Evolutionary conservation across 768 basidiomycete species (phyloP).

Genomic region (Boletus tomentosulus): DNA sequence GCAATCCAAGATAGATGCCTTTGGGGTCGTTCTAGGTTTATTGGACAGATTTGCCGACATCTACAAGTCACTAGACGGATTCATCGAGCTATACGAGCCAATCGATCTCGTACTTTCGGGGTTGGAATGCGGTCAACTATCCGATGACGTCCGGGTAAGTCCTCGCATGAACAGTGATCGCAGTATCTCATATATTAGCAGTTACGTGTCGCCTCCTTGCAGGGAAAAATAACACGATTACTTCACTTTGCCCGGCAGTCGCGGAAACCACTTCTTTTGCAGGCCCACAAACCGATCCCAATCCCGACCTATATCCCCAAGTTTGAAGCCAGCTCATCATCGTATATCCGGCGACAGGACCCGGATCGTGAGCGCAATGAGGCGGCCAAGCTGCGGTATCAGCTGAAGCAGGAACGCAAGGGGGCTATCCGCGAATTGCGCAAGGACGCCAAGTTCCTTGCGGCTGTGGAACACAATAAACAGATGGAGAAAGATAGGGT

Average conservation of each 20-base stretch:
- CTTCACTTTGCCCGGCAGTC: conserved; percentile 69
- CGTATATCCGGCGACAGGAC: conserved; percentile 75
- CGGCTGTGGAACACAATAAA: conserved; percentile 78
- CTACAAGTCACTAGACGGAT: conserved; percentile 75
- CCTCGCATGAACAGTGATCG: neutral
- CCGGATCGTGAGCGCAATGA: conserved; percentile 91
- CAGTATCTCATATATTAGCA: conserved; percentile 28
- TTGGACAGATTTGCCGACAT: conserved; percentile 66
- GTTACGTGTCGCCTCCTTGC: conserved; percentile 43
- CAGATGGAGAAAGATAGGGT: conserved; percentile 78
- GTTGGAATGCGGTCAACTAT: conserved; percentile 44
- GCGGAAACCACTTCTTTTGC: conserved; percentile 76
- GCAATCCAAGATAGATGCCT: conserved; percentile 70
- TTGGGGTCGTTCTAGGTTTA: conserved; percentile 60
- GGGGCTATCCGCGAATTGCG: conserved; percentile 94
- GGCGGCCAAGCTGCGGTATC: conserved; percentile 74
- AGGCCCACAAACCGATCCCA: conserved; percentile 94
- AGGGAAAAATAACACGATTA: conserved; percentile 53
- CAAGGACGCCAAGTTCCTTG: conserved; percentile 93
- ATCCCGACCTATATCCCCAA: conserved; percentile 92
- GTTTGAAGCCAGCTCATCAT: conserved; percentile 76
- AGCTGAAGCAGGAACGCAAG: conserved; percentile 94
- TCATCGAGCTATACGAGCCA: conserved; percentile 82
- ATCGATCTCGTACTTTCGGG: conserved; percentile 53
- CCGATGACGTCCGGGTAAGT: conserved; percentile 53